phyloP scores from a whole-genome alignment of 1,139 yeast species.

The Taphrina pruni region DNA sequence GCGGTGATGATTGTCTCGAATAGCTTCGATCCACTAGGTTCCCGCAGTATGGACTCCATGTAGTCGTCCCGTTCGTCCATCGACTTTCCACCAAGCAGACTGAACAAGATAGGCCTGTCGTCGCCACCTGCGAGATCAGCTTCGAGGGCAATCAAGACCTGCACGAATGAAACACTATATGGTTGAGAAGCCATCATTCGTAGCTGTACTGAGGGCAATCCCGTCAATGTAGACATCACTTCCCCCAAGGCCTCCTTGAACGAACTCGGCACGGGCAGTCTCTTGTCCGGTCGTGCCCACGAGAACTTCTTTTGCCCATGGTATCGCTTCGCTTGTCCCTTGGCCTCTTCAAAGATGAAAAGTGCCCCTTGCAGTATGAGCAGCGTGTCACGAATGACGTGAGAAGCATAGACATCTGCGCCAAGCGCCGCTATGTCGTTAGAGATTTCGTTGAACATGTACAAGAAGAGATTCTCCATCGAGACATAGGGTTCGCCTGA shows the following conservation, averaged over 20 bases:
- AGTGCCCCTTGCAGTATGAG: constrained; percentile 37
- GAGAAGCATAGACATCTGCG: constrained; percentile 40
- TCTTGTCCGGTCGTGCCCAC: constrained; percentile 33
- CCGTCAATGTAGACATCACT: constrained; percentile 19
- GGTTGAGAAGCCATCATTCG: constrained; percentile 35
- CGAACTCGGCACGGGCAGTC: constrained; percentile 30
- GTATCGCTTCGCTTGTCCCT: constrained; percentile 31
- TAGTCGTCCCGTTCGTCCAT: constrained; percentile 71
- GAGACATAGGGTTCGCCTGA: constrained; percentile 50
- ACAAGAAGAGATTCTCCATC: constrained; percentile 44
- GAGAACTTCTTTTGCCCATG: constrained; percentile 36
- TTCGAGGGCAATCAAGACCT: constrained; percentile 46
- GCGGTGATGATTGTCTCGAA: constrained; percentile 70
- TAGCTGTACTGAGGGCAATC: constrained; percentile 22
- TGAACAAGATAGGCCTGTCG: constrained; percentile 45
- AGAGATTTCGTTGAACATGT: constrained; percentile 42
- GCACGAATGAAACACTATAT: constrained; percentile 32
- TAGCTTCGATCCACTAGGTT: constrained; percentile 90
- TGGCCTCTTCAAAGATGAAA: constrained; percentile 36
- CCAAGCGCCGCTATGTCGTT: constrained; percentile 28
- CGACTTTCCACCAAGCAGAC: constrained; percentile 56
- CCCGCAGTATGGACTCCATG: constrained; percentile 81
- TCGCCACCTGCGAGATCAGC: constrained; percentile 43
- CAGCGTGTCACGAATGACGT: constrained; percentile 36
- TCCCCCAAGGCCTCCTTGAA: constrained; percentile 25